Conservation (phyloP, 805 yeast genomes). For the Dipodascus albidus region DNA sequence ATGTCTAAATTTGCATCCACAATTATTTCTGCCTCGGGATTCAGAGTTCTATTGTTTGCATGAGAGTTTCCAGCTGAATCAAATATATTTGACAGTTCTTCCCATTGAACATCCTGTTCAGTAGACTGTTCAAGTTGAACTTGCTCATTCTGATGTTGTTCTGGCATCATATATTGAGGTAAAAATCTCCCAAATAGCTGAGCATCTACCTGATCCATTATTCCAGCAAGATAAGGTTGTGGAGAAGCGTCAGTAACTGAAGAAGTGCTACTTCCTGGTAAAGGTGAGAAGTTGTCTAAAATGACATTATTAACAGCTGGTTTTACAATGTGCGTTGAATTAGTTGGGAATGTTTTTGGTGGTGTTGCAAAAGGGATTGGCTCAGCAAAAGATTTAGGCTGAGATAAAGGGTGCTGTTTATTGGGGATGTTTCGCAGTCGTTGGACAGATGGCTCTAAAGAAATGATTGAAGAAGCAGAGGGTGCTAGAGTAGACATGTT, state of each 20-base stretch:
- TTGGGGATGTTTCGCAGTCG: background rate
- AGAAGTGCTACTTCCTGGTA: background rate
- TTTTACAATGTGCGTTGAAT: background rate
- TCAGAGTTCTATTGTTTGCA: background rate
- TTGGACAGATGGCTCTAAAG: background rate
- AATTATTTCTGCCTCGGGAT: background rate
- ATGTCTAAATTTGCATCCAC: background rate
- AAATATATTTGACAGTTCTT: background rate
- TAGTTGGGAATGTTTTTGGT: background rate
- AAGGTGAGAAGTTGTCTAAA: background rate
- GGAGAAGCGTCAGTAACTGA: constrained; percentile 4
- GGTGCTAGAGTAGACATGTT: background rate
- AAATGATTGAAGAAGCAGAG: background rate
- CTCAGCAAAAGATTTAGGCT: background rate
- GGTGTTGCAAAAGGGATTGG: background rate
- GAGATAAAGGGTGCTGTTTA: background rate
- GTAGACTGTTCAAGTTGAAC: constrained; percentile 2
- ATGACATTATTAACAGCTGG: background rate
- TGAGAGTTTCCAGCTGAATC: background rate
- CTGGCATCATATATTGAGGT: constrained; percentile 68
- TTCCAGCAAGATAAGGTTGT: constrained; percentile 55
- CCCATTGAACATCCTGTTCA: background rate
- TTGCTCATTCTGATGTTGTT: background rate
- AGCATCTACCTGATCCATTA: constrained; percentile 74
- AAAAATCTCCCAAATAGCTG: constrained; percentile 74